Base-by-base conservation (phyloP, 306 rosid species). In the Fragaria ananassa region DNA sequence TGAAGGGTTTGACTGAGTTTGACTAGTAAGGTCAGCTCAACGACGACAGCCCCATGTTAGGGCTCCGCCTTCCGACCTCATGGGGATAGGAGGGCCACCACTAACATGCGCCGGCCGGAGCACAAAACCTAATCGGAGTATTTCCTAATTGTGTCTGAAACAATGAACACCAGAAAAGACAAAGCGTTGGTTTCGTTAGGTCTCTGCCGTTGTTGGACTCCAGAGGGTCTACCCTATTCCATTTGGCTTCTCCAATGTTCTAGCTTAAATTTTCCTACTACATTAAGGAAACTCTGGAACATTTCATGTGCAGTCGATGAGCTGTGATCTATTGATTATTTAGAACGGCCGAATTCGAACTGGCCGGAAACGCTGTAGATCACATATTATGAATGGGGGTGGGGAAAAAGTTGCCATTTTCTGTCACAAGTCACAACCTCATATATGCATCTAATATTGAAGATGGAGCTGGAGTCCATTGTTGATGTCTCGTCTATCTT, bases 381-480 rank as follows among this genome's bases (percentile, higher is more conserved):
- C 51, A 11, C 50, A 45, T 45, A 11, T 45, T 45, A 45, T 45
- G 50, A 17, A 45, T 45, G 21, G 11, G 27, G 29, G 5, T 9
- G 45, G 58, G 25, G 21, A 3, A 51, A 51, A 19, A n/a, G 61
- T n/a, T 54, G 12, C 60, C 23, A 0, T 51, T 51, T 51, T 14
- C 18, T 8, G 45, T 42, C 8, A 37, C 41, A 5, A 37, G 45
- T 42, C 8, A 0, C 13, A 45, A 45, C 14, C 50, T 45, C 4
- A 45, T 45, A 45, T 45, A 45, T 45, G 50, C 4, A 45, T 45
- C 50, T 47, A 47, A 56, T 1, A 25, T 60, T 25, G 37, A 27
- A 29, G 39, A 27, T 62, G 45, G 68, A n/a, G 71, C 17, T 66
- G 69, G 68, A 64, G 69, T 34, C 69, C 70, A 64, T 37, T 34